phyloP scores from a whole-genome alignment of 768 basidiomycete genomes.

The Termitomyces sp. region DNA sequence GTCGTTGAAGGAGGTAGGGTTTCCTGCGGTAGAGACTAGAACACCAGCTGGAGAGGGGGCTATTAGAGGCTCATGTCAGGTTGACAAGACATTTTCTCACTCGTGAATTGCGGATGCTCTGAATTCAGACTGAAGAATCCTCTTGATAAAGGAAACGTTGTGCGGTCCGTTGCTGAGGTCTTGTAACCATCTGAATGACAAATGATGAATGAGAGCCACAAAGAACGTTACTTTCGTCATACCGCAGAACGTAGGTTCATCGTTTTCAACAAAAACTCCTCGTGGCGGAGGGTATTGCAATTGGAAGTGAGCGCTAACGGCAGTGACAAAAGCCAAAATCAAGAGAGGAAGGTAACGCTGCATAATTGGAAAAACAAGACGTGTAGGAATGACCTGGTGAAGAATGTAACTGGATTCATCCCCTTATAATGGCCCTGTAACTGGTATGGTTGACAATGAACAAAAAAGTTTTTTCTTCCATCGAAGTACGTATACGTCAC shows the following conservation, averaged over 20 bases:
- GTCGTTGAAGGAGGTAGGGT: constrained; percentile 41
- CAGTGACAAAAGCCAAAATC: constrained; percentile 34
- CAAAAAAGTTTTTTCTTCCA: constrained; percentile 24
- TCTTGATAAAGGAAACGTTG: constrained; percentile 61
- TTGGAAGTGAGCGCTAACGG: constrained; percentile 73
- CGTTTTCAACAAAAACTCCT: constrained; percentile 59
- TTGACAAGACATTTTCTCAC: constrained; percentile 33
- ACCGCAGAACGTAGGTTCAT: constrained; percentile 70
- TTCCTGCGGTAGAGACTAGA: constrained; percentile 47
- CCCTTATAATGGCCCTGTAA: neutral
- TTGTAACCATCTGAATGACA: constrained; percentile 57
- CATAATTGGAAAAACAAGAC: constrained; percentile 2
- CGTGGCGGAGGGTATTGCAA: constrained; percentile 72
- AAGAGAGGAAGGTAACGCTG: constrained; percentile 21
- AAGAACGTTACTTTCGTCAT: constrained; percentile 9
- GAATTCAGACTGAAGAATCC: constrained; percentile 63
- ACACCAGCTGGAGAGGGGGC: constrained; percentile 38
- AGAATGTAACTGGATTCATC: neutral
- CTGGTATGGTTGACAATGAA: neutral
- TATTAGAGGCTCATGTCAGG: neutral
- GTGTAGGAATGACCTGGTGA: neutral
- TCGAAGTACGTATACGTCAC: no score
- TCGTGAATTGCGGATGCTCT: constrained; percentile 59
- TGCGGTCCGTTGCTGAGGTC: constrained; percentile 48
- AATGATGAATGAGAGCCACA: neutral